These are phyloP conservation scores for Eucalyptus sp. DNA, from an alignment of 345 rosid species.

Conservation along the genomic window DNA sequence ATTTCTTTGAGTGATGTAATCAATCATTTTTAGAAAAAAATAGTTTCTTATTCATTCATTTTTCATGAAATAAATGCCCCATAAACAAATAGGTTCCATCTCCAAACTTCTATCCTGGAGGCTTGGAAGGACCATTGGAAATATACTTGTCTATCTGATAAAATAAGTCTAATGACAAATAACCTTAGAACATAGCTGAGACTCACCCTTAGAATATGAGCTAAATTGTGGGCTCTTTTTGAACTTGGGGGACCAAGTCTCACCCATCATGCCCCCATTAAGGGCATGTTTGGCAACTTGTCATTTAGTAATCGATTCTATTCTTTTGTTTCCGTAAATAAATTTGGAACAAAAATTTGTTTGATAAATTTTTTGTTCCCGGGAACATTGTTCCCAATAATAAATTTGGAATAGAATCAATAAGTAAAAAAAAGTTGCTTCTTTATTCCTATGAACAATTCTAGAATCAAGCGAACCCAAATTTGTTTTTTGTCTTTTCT, in stretches of 20 bases:
- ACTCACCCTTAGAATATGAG: not conserved
- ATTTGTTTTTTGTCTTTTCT: too few species aligned
- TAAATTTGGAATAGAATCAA: too few species aligned
- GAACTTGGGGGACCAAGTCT: not conserved
- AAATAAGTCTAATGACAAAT: not conserved
- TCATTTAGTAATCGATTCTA: too few species aligned
- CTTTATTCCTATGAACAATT: too few species aligned
- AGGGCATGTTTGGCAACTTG: too few species aligned
- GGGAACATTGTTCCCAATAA: too few species aligned
- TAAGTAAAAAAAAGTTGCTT: too few species aligned
- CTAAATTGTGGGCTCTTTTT: not conserved
- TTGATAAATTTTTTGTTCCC: too few species aligned
- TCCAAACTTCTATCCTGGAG: not conserved
- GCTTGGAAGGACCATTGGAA: not conserved
- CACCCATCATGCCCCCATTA: not conserved
- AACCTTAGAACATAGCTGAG: not conserved
- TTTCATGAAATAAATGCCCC: not conserved
- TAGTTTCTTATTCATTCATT: not conserved
- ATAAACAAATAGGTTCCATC: not conserved
- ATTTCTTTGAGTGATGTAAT: not conserved
- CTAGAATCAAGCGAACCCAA: too few species aligned
- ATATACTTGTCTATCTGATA: fast-evolving
- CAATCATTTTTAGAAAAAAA: not conserved
- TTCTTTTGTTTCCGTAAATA: too few species aligned
- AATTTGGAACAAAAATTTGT: too few species aligned